phyloP scores from a whole-genome alignment of 345 rosid species.

The Draba incana region DNA sequence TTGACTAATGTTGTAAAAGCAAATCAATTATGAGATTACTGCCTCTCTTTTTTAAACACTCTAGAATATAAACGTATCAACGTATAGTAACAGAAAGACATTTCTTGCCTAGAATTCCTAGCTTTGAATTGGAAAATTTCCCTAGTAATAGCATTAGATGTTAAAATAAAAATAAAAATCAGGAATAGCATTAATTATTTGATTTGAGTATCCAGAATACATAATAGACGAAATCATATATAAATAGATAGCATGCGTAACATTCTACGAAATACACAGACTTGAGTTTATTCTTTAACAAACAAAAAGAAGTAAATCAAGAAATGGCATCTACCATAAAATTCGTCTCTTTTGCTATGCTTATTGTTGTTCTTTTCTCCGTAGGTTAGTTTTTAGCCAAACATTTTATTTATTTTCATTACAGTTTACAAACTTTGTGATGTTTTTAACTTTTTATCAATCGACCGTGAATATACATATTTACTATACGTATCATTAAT shows the following conservation, averaged over 20 bases:
- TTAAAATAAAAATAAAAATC: no score
- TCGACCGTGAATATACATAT: not conserved
- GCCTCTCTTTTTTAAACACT: no score
- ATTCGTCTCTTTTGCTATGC: conserved; percentile 1
- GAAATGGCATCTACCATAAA: conserved; percentile 5
- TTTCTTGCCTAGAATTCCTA: no score
- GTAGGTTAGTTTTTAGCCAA: conserved; percentile 8
- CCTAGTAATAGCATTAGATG: no score
- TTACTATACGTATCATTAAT: not conserved
- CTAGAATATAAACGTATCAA: no score
- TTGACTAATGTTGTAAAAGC: no score
- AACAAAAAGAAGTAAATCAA: not conserved
- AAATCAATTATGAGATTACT: no score
- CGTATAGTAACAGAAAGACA: no score
- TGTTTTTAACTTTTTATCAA: not conserved
- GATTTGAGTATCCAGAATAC: not conserved
- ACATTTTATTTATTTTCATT: not conserved
- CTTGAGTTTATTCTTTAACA: not conserved
- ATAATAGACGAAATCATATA: no score
- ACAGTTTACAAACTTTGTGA: not conserved
- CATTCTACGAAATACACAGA: not conserved
- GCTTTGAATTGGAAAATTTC: no score
- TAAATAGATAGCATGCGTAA: not conserved
- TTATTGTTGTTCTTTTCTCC: conserved; percentile 16
- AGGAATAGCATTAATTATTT: no score